These are phyloP conservation scores for Candida hungchunana DNA, from an alignment of 805 yeast species.

Conservation along the genomic window DNA sequence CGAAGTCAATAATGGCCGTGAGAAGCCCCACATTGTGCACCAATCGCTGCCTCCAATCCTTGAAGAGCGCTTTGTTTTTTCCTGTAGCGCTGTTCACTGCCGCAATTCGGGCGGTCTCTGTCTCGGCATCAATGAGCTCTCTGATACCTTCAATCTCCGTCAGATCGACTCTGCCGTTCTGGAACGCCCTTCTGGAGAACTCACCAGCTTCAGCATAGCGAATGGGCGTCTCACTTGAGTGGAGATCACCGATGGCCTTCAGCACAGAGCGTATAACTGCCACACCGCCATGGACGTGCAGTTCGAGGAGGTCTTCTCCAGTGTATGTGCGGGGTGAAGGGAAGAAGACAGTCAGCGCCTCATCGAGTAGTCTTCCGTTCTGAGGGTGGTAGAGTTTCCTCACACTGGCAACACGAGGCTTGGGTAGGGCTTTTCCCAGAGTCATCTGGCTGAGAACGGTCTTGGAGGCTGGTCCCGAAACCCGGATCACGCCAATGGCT, in stretches of 20 bases:
- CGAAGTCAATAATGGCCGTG: conserved; percentile 90
- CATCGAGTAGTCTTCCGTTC: conserved; percentile 52
- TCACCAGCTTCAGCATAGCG: conserved; percentile 93
- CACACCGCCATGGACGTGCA: conserved; percentile 92
- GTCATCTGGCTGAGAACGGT: conserved; percentile 42
- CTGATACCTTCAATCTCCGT: conserved; percentile 89
- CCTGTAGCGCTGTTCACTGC: conserved; percentile 76
- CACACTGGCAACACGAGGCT: conserved; percentile 52
- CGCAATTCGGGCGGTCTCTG: conserved; percentile 78
- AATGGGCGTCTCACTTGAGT: conserved; percentile 44
- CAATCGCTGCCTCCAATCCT: conserved; percentile 62
- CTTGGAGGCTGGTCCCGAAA: conserved; percentile 69
- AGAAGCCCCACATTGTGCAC: conserved; percentile 66
- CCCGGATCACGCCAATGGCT: conserved; percentile 81
- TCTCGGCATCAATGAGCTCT: conserved; percentile 88
- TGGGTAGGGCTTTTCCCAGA: conserved; percentile 32
- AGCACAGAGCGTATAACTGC: conserved; percentile 75
- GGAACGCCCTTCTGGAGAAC: conserved; percentile 81
- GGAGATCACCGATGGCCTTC: conserved; percentile 51
- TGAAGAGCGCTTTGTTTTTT: conserved; percentile 48
- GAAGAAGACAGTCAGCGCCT: conserved; percentile 69
- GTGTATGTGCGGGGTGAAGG: conserved; percentile 77
- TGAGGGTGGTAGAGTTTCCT: conserved; percentile 48
- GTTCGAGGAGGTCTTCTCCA: conserved; percentile 85
- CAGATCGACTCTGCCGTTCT: conserved; percentile 77